Evolutionary conservation across 1,284 basidiomycete genomes (phyloP), one percentile per base, ranked within the genome.

Genomic region (Papiliotrema laurentii): DNA sequence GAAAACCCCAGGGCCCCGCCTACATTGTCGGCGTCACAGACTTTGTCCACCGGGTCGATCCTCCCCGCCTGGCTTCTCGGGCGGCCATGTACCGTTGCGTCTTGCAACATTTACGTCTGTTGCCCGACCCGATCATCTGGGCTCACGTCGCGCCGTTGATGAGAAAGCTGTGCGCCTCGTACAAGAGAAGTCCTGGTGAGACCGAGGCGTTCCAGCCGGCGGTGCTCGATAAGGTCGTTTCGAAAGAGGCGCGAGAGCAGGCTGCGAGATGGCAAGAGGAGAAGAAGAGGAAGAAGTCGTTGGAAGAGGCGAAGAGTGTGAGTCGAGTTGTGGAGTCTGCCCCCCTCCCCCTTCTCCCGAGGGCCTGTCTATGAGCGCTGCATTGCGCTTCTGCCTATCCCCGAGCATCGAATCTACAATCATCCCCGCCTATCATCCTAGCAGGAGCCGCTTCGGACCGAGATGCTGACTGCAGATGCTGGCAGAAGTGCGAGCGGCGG

Each of bases 71-170:
- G 19, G 28, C 25, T 30, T 31, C 36, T 43, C 47, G 48, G 43
- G 41, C 33, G 38, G 27, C 49, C 39, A 28, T 65, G 34, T 72
- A 72, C 45, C 56, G 68, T 21, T 38, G 52, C 0, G 64, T 53
- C 42, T 57, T 70, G 5, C 54, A 59, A 24, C 54, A 66, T 49
- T 50, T 72, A 21, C 56, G 58, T 3, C 49, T 56, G 19, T 16
- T 72, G 0, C 68, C 64, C 7, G 68, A 72, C 51, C 68, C 68
- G 6, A 63, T 70, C 30, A 46, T 70, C 22, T 72, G 69, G 69
- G 31, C 49, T 5, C 37, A 56, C 6, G 41, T 63, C 13, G 46
- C 51, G 7, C 66, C 67, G 0, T 42, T 49, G 7, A 59, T 64
- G 51, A 42, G 55, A 26, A 36, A 30, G 24, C 40, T 34, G 18